Evolutionary conservation across 169 alveolate genomes (phyloP).

Genomic region (Fabrea salina): DNA sequence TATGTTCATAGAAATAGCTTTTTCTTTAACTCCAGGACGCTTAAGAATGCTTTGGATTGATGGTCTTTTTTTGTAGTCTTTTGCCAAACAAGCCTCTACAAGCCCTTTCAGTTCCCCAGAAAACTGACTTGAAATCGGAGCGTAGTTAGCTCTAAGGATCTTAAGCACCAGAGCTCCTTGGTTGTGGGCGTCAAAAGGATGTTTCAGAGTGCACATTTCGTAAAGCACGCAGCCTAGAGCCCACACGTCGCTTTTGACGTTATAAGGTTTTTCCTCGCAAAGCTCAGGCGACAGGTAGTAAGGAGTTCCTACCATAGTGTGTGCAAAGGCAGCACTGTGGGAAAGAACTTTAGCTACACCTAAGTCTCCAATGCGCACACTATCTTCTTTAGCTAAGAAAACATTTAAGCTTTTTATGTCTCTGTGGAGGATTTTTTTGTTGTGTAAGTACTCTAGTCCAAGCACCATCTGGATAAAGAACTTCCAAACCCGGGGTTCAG

Average conservation of each 20-base stretch:
- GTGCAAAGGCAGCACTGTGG: conserved; percentile 75
- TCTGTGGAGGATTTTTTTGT: conserved; percentile 48
- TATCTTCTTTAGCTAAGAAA: conserved; percentile 7
- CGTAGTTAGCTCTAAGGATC: conserved; percentile 72
- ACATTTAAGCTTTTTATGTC: conserved; percentile 84
- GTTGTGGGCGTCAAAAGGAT: conserved; percentile 88
- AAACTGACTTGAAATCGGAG: conserved; percentile 65
- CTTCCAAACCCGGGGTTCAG: conserved; percentile 72
- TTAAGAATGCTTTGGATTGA: neutral
- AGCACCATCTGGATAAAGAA: conserved; percentile 78
- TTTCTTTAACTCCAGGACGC: neutral
- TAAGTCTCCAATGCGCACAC: conserved; percentile 86
- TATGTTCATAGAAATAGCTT: neutral
- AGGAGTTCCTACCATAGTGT: conserved; percentile 97
- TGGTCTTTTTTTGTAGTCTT: conserved; percentile 72
- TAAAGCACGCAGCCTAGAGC: conserved; percentile 93
- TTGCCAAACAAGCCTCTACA: conserved; percentile 62
- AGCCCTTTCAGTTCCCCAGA: conserved; percentile 59
- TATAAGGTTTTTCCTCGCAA: conserved; percentile 96
- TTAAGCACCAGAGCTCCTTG: conserved; percentile 76
- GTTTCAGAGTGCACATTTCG: conserved; percentile 86
- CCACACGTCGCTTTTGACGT: conserved; percentile 99
- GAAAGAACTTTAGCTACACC: conserved; percentile 83
- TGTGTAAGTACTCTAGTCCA: conserved; percentile 80
- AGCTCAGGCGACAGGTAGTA: conserved; percentile 99